Base-by-base conservation (phyloP, 108 stramenopile genomes). In the Bacterosira constricta region DNA sequence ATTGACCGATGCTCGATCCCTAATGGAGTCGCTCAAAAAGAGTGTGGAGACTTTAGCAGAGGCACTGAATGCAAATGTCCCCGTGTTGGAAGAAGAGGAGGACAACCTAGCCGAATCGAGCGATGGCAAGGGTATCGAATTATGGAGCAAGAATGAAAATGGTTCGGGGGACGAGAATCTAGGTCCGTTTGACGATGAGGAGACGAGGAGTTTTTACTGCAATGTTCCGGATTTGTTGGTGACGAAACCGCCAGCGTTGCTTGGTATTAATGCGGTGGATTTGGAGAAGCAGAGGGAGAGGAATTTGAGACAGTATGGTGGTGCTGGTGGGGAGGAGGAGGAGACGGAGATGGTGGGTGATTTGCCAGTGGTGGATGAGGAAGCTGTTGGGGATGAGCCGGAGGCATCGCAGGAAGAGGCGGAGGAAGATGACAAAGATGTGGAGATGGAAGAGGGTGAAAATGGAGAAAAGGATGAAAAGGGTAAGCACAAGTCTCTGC, bases 101-200 rank as follows among this genome's bases (percentile, higher is more conserved):
- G 79, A 45, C 6, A 56, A 23, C 42, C 70, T 70, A 6, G 80
- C 80, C 11, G 63, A 61, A 23, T 79, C 84, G 20, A 84, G 77
- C 1, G 81, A 68, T 49, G 80, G 82, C 13, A 66, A 60, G 37
- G 92, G 95, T 4, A 65, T 96, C 26, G 85, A 84, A 37, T 63
- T 96, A 6, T 92, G 89, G 91, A 91, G 86, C 4, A 90, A 83
- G 58, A 87, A 81, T n/a, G 85, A 82, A 21, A 83, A 71, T 11
- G 90, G 75, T 12, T 74, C 83, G 37, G 86, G 87, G 23, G 85
- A 77, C 0, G 75, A 74, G 21, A 65, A 66, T 31, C 84, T 92
- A 63, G 96, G 96, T 6, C 92, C 96, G 13, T 98, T 93, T 69
- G 97, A 95, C 61, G 97, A 97, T 68, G 90, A 88, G 38, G 95